These are phyloP conservation scores for Agastache rugosa DNA, from an alignment of 257 asterid species.

Conservation along the genomic window DNA sequence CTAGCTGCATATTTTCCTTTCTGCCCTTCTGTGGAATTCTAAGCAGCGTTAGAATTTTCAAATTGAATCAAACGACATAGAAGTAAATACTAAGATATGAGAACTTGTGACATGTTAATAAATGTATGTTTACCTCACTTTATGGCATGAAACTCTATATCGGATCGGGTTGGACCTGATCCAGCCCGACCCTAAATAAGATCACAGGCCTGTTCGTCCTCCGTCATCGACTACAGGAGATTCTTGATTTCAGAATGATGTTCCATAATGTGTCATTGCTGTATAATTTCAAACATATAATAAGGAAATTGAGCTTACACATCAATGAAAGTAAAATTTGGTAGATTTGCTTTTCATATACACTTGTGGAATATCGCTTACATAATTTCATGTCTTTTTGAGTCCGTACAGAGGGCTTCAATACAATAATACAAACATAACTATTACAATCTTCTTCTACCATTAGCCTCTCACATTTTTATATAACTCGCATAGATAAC, in stretches of 20 bases:
- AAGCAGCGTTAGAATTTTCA: background rate
- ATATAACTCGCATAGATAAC: conserved; percentile 30
- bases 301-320: background rate
- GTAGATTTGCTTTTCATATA: conserved; percentile 34
- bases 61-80: background rate
- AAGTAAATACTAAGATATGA: background rate
- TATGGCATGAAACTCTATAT: background rate
- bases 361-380: conserved; percentile 24
- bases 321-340: background rate
- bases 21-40: background rate
- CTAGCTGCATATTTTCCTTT: conserved; percentile 39
- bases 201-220: background rate
- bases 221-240: background rate
- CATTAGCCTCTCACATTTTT: conserved; percentile 31
- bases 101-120: conserved; percentile 5
- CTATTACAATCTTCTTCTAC: conserved; percentile 24
- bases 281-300: too few relatives aligned
- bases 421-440: conserved; percentile 34
- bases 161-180: background rate
- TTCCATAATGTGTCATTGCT: background rate
- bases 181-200: background rate
- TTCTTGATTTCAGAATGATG: conserved; percentile 1
- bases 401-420: conserved; percentile 1
- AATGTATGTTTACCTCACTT: conserved; percentile 12
- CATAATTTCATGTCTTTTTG: conserved; percentile 12